Conservation (phyloP, 176 grass and related monocot genomes). For the Rhynchospora tenuis region DNA sequence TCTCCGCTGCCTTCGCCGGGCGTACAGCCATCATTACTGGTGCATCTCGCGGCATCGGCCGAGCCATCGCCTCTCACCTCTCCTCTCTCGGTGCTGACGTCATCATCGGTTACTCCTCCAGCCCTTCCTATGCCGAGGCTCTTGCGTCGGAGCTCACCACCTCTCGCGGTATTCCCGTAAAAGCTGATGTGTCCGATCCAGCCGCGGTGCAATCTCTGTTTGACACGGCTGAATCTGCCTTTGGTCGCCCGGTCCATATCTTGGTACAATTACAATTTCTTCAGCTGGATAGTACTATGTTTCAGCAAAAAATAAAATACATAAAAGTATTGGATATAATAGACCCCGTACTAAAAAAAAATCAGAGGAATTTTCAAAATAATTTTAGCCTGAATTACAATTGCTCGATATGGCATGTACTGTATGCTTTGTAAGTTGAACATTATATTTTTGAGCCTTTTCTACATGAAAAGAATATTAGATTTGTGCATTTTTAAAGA, state of each 20-base stretch:
- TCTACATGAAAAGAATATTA: background rate
- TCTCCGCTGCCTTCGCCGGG: slow-evolving; percentile 34
- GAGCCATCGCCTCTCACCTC: slow-evolving; percentile 50
- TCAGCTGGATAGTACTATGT: background rate
- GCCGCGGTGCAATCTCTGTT: slow-evolving; percentile 50
- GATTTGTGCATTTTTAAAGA: background rate
- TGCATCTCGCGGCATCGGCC: slow-evolving; percentile 60
- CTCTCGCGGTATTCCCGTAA: slow-evolving; percentile 11
- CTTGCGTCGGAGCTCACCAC: slow-evolving; percentile 45
- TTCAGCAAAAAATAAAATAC: background rate
- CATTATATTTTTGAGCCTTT: background rate
- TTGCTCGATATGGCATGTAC: background rate
- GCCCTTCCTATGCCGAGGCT: slow-evolving; percentile 37
- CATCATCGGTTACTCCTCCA: slow-evolving; percentile 54
- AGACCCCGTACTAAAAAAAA: background rate
- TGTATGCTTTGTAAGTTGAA: background rate
- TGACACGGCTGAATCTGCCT: slow-evolving; percentile 47
- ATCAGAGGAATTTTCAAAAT: background rate
- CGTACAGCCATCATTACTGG: slow-evolving; percentile 58
- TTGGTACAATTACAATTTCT: slow-evolving; percentile 15
- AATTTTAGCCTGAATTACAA: background rate
- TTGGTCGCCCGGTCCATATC: slow-evolving; percentile 42
- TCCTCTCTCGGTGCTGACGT: slow-evolving; percentile 55
- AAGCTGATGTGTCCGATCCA: slow-evolving; percentile 44
- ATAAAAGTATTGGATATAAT: background rate